Evolutionary conservation across 2,329 filamentous ascomycete species (phyloP).

Genomic region (Fusarium miscanthi): DNA sequence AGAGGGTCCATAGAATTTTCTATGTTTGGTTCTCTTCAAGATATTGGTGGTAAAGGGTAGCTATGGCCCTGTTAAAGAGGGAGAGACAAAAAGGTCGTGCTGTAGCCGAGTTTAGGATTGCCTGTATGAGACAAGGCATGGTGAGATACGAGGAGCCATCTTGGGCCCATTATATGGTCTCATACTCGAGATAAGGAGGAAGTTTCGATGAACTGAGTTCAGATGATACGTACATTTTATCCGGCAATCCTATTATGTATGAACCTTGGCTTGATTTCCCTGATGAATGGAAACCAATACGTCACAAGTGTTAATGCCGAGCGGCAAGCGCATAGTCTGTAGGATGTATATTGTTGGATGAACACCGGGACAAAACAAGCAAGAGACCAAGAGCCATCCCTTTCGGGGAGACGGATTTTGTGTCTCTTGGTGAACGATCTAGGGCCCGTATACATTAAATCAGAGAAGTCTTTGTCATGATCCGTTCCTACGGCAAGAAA

Average conservation of each 20-base stretch:
- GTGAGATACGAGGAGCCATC: slow-evolving; percentile 22
- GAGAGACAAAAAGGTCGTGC: neutral
- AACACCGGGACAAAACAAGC: neutral
- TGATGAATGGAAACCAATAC: slow-evolving; percentile 4
- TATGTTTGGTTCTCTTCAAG: neutral
- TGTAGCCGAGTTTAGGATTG: slow-evolving; percentile 1
- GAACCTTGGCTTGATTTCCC: slow-evolving; percentile 2
- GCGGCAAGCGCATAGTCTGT: neutral
- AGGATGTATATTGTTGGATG: slow-evolving; percentile 13
- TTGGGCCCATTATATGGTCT: slow-evolving; percentile 12
- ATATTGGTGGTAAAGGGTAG: slow-evolving; percentile 8
- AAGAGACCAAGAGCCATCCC: neutral
- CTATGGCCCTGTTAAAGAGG: neutral
- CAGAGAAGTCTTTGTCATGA: slow-evolving; percentile 12
- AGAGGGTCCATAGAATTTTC: slow-evolving; percentile 2
- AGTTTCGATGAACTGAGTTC: neutral
- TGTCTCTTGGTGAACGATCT: slow-evolving; percentile 5
- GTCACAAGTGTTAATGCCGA: slow-evolving; percentile 18
- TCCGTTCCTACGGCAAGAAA: slow-evolving; percentile 14
- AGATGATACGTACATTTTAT: neutral
- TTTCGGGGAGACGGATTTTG: neutral
- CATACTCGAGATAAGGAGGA: slow-evolving; percentile 17
- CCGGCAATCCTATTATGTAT: neutral
- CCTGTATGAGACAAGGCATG: slow-evolving; percentile 19
- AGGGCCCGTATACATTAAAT: slow-evolving; percentile 13